A percentile compares a stretch with the other conserved stretches of the same genome.
Conservation (phyloP, 1,284 basidiomycete genomes). For the Heterobasidion parviporum region DNA sequence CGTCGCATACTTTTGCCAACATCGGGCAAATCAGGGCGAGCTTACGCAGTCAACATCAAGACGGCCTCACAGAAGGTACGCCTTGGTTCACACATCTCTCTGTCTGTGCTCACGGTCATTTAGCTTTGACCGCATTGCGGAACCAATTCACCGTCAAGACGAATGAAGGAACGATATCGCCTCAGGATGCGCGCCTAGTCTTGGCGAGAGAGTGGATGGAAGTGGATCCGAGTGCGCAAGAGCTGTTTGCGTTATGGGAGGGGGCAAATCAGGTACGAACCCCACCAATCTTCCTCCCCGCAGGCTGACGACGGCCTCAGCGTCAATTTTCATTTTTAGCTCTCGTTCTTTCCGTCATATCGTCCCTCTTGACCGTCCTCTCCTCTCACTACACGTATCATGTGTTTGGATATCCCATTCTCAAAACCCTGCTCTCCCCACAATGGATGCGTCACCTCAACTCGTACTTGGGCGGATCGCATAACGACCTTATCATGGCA, state of each 20-base stretch:
- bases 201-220: constrained; percentile 58
- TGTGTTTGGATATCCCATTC: constrained; percentile 45
- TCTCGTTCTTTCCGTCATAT: constrained; percentile 42
- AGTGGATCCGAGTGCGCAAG: constrained; percentile 41
- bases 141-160: constrained; percentile 47
- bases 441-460: constrained; percentile 48
- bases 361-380: constrained; percentile 48
- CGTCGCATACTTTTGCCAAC: constrained; percentile 15
- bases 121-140: constrained; percentile 27
- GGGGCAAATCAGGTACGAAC: constrained; percentile 34
- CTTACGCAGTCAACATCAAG: constrained; percentile 18
- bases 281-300: neutral
- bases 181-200: constrained; percentile 50
- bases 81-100: constrained; percentile 1
- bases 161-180: constrained; percentile 32
- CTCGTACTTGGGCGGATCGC: constrained; percentile 45
- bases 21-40: constrained; percentile 19
- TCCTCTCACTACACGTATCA: constrained; percentile 63
- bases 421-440: constrained; percentile 47
- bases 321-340: constrained; percentile 36
- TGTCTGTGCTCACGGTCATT: neutral
- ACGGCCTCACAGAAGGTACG: constrained; percentile 19
- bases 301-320: constrained; percentile 19
- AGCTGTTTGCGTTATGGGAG: constrained; percentile 60
- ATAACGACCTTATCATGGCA: constrained; percentile 56